phyloP scores from a whole-genome alignment of 345 rosid genomes.

The Theobroma cacao region DNA sequence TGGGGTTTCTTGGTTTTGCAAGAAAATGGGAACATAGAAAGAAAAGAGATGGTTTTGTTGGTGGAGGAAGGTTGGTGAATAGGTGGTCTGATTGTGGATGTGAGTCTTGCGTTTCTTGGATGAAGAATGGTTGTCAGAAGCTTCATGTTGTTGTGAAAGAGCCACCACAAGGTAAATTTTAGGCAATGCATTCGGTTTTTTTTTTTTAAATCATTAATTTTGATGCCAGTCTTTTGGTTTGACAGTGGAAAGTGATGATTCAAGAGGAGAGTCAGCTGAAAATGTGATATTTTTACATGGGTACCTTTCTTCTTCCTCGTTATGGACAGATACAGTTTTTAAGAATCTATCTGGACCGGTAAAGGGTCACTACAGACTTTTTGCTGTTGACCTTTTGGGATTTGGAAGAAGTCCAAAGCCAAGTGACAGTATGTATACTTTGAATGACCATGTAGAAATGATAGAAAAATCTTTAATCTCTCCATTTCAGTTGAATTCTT shows the following conservation, averaged over 20 bases:
- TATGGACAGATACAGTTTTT: conserved; percentile 73
- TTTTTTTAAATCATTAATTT: neutral
- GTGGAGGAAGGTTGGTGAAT: conserved; percentile 20
- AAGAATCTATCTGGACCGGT: conserved; percentile 35
- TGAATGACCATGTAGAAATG: conserved; percentile 59
- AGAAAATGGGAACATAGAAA: conserved; percentile 29
- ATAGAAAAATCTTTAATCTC: conserved; percentile 59
- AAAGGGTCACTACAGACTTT: conserved; percentile 36
- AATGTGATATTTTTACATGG: conserved; percentile 88
- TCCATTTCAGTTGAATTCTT: conserved; percentile 46
- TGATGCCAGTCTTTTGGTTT: neutral
- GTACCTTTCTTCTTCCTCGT: conserved; percentile 54
- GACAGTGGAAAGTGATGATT: conserved; percentile 19
- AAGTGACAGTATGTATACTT: conserved; percentile 46
- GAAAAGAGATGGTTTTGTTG: conserved; percentile 26
- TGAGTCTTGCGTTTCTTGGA: conserved; percentile 60
- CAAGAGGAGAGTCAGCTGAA: conserved; percentile 28
- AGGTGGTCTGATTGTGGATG: conserved; percentile 88
- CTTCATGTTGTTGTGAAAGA: conserved; percentile 52
- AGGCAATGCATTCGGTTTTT: too few species aligned
- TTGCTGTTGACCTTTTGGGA: conserved; percentile 71
- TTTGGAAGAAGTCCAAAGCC: conserved; percentile 87
- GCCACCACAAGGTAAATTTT: conserved; percentile 44
- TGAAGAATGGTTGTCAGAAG: conserved; percentile 28
- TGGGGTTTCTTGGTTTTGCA: conserved; percentile 34